Evolutionary conservation across 1,284 basidiomycete species (phyloP).

Genomic region (Ustilago xerochloae): DNA sequence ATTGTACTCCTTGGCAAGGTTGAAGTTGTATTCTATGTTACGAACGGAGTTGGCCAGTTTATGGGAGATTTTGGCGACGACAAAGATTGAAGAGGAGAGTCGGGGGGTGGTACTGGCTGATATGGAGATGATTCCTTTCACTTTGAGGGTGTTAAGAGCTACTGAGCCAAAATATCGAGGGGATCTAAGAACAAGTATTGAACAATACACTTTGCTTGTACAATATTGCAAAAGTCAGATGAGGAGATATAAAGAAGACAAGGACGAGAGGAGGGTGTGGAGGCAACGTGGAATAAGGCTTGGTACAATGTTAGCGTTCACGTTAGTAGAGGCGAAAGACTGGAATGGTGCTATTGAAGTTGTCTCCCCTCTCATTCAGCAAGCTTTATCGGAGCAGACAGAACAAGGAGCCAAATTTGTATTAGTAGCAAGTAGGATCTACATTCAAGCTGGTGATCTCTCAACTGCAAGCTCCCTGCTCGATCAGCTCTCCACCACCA

Average conservation of each 20-base stretch:
- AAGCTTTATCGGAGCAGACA: not conserved
- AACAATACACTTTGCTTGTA: constrained; percentile 17
- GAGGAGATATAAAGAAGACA: not conserved
- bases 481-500: not conserved
- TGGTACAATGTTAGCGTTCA: constrained; percentile 24
- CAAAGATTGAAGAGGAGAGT: not conserved
- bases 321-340: constrained; percentile 32
- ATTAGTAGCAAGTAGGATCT: constrained; percentile 9
- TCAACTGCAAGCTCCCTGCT: not conserved
- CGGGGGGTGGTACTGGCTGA: not conserved
- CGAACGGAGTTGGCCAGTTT: constrained; percentile 28
- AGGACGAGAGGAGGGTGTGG: constrained; percentile 14
- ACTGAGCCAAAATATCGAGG: constrained; percentile 27
- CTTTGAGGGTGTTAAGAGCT: constrained; percentile 23
- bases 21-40: constrained; percentile 41
- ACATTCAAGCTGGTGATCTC: constrained; percentile 22
- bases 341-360: constrained; percentile 24
- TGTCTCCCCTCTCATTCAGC: constrained; percentile 18
- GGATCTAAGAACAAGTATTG: constrained; percentile 2
- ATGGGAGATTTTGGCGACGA: constrained; percentile 23
- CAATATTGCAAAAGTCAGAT: constrained; percentile 17
- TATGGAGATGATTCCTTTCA: constrained; percentile 25
- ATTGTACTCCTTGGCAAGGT: constrained; percentile 37
- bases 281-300: constrained; percentile 15
- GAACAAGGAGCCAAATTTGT: not conserved